A percentile compares a stretch with the other conserved stretches of the same genome.
Conservation (phyloP, 164 flowering plant genomes). For the Chloranthus sessilifolius region DNA sequence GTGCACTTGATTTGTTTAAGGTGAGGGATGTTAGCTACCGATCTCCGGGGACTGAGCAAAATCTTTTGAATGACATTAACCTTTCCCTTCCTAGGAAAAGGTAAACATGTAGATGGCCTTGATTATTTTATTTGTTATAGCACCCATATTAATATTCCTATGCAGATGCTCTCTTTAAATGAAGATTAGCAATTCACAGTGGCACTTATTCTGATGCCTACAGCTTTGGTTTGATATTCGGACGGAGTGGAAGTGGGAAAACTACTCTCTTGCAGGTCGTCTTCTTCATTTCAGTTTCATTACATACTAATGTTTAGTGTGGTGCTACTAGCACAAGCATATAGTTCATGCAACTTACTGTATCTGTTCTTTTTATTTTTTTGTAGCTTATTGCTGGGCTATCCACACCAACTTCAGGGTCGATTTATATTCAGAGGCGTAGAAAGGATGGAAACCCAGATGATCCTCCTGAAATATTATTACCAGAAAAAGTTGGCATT, state of each 20-base stretch:
- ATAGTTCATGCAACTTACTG: background rate
- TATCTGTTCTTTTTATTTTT: background rate
- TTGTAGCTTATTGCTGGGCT: slow-evolving; percentile 88
- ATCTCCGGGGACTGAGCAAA: slow-evolving; percentile 77
- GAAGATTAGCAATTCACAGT: slow-evolving; percentile 1
- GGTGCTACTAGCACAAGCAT: background rate
- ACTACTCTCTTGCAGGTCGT: slow-evolving; percentile 93
- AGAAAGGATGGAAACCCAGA: slow-evolving; percentile 52
- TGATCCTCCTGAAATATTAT: slow-evolving; percentile 42
- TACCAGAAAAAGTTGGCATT: slow-evolving; percentile 83
- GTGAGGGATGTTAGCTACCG: slow-evolving; percentile 64
- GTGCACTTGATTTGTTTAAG: slow-evolving; percentile 27
- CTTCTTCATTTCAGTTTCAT: slow-evolving; percentile 6
- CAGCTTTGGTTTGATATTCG: slow-evolving; percentile 96
- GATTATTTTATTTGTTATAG: background rate
- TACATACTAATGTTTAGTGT: background rate
- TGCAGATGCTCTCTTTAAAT: background rate
- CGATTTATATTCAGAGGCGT: slow-evolving; percentile 59
- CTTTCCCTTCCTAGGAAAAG: slow-evolving; percentile 79
- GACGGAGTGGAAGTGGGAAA: slow-evolving; percentile 98
- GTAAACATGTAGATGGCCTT: slow-evolving; percentile 26
- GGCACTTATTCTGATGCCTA: slow-evolving; percentile 10
- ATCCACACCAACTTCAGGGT: slow-evolving; percentile 86
- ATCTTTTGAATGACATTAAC: slow-evolving; percentile 61
- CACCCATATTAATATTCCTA: background rate